phyloP scores from a whole-genome alignment of 805 yeast species.

The Candida piceae region DNA sequence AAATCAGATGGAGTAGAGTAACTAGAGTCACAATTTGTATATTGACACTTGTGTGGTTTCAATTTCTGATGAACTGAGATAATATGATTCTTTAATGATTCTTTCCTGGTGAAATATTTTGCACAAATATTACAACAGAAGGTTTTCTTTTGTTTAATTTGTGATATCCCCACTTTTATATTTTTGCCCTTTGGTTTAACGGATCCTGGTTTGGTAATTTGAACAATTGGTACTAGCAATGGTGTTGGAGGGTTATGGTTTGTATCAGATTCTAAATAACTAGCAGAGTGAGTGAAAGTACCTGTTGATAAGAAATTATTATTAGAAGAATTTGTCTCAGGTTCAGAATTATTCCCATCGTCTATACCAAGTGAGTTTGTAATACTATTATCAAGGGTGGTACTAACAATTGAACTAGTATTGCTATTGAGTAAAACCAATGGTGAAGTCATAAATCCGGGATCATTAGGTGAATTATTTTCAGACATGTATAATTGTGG shows the following conservation, averaged over 20 bases:
- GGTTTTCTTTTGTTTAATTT: conserved; percentile 1
- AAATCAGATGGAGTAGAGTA: conserved; percentile 19
- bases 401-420: not conserved
- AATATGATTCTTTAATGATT: conserved; percentile 18
- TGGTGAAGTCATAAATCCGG: not conserved
- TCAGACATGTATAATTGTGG: not conserved
- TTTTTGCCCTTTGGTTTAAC: not conserved
- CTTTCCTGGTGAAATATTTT: conserved; percentile 15
- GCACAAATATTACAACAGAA: conserved; percentile 13
- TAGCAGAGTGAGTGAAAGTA: no score
- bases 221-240: not conserved
- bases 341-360: not conserved
- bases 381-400: not conserved
- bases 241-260: no score
- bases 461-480: not conserved
- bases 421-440: not conserved
- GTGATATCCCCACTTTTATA: not conserved
- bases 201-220: not conserved
- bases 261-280: no score
- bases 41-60: conserved; percentile 14
- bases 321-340: no score
- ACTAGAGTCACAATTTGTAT: conserved; percentile 6
- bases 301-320: no score
- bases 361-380: not conserved
- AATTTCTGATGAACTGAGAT: conserved; percentile 16